Conservation (phyloP, 2,329 filamentous ascomycete genomes). For the Aspergillus sp. region DNA sequence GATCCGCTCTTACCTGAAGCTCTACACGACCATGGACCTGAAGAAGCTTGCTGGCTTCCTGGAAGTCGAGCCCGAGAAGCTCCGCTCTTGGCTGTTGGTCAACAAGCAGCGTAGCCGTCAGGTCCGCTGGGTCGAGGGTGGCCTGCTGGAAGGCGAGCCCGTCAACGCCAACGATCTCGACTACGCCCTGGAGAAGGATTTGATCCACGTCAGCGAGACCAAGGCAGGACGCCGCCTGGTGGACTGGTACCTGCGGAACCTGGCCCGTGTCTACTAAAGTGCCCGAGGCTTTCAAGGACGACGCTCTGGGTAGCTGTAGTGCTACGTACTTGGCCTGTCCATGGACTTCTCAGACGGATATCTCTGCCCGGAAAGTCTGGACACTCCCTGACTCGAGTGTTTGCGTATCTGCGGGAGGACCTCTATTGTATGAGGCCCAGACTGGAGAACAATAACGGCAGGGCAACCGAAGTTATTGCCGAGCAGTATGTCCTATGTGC, state of each 20-base stretch:
- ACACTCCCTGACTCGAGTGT: not conserved
- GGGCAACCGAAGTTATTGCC: too few species aligned
- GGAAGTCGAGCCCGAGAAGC: constrained; percentile 92
- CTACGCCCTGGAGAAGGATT: constrained; percentile 92
- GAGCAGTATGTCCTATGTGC: too few species aligned
- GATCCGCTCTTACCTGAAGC: constrained; percentile 95
- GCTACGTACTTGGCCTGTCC: constrained; percentile 2
- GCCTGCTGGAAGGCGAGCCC: constrained; percentile 85
- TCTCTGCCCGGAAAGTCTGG: not conserved
- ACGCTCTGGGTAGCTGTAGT: constrained; percentile 3
- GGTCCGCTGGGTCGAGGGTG: constrained; percentile 87
- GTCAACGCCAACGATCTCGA: constrained; percentile 94
- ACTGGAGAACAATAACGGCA: too few species aligned
- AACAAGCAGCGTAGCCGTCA: constrained; percentile 99
- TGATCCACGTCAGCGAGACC: constrained; percentile 98
- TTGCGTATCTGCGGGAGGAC: too few species aligned
- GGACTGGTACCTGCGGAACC: constrained; percentile 98
- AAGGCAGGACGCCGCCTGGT: constrained; percentile 97
- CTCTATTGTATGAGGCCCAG: too few species aligned
- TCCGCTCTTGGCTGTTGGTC: constrained; percentile 88
- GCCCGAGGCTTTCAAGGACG: constrained; percentile 5
- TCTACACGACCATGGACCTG: constrained; percentile 99
- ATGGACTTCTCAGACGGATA: not conserved
- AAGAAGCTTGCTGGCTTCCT: constrained; percentile 98
- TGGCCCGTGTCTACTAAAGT: constrained; percentile 84